Evolutionary conservation across 2,329 filamentous ascomycete genomes (phyloP).

Genomic region (Arthrobotrys musiformis): DNA sequence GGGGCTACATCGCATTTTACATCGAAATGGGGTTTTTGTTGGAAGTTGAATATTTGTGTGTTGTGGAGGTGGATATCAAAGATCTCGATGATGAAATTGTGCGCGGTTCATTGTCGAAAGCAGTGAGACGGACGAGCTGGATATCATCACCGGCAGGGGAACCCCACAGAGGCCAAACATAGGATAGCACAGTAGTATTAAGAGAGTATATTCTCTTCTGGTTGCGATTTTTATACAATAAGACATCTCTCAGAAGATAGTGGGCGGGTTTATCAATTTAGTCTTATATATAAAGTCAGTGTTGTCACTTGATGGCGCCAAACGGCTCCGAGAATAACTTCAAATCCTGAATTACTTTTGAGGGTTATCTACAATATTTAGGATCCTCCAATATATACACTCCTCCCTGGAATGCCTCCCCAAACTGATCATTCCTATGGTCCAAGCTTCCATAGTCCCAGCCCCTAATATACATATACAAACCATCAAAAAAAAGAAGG

Average conservation of each 20-base stretch:
- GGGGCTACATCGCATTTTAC: slow-evolving; percentile 8
- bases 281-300: too few species aligned
- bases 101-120: not conserved
- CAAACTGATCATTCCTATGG: not conserved
- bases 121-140: too few species aligned
- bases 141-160: too few species aligned
- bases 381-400: slow-evolving; percentile 13
- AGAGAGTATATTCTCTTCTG: too few species aligned
- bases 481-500: not conserved
- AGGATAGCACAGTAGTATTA: too few species aligned
- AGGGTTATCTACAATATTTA: slow-evolving; percentile 4
- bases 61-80: not conserved
- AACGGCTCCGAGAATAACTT: too few species aligned
- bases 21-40: not conserved
- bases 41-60: slow-evolving; percentile 20
- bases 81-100: not conserved
- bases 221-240: too few species aligned
- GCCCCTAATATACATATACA: slow-evolving; percentile 16
- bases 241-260: too few species aligned
- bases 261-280: too few species aligned
- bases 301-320: too few species aligned
- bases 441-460: not conserved
- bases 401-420: not conserved
- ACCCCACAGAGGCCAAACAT: too few species aligned
- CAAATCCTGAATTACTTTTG: not conserved